Percentiles rank a stretch among this genome's conserved stretches.
Conservation (phyloP, 2,329 filamentous ascomycete species). For the Colletotrichum navitas region DNA sequence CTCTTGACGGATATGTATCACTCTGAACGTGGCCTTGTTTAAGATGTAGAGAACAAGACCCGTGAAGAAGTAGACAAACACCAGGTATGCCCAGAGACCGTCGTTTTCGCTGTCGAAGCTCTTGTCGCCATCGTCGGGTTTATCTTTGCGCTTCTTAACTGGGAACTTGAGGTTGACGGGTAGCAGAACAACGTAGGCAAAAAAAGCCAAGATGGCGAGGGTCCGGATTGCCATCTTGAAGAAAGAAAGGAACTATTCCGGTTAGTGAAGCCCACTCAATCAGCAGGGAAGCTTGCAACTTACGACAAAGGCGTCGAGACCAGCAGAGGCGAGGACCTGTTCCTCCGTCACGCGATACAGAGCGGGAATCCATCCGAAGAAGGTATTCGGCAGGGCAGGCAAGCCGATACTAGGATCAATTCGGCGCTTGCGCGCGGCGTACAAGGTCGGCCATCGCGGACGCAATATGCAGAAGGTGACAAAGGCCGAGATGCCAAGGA, state of each 20-base stretch:
- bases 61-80: constrained; percentile 96
- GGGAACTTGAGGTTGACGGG: constrained; percentile 84
- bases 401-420: constrained; percentile 70
- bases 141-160: constrained; percentile 27
- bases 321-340: constrained; percentile 89
- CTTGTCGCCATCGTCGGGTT: constrained; percentile 47
- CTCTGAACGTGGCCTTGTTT: constrained; percentile 83
- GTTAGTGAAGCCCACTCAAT: neutral
- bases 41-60: constrained; percentile 85
- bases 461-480: constrained; percentile 84
- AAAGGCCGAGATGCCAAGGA: constrained; percentile 78
- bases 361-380: constrained; percentile 93
- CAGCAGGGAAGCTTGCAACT: constrained; percentile 47
- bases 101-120: constrained; percentile 52
- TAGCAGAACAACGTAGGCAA: constrained; percentile 83
- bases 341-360: constrained; percentile 89
- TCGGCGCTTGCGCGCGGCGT: constrained; percentile 87
- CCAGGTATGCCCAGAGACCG: constrained; percentile 92
- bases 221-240: constrained; percentile 96
- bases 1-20: constrained; percentile 88
- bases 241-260: constrained; percentile 80
- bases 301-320: constrained; percentile 93
- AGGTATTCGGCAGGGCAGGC: constrained; percentile 83
- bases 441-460: constrained; percentile 91
- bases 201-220: constrained; percentile 82